Base-by-base conservation (phyloP, 306 rosid genomes). In the Echinosophora koreensis region DNA sequence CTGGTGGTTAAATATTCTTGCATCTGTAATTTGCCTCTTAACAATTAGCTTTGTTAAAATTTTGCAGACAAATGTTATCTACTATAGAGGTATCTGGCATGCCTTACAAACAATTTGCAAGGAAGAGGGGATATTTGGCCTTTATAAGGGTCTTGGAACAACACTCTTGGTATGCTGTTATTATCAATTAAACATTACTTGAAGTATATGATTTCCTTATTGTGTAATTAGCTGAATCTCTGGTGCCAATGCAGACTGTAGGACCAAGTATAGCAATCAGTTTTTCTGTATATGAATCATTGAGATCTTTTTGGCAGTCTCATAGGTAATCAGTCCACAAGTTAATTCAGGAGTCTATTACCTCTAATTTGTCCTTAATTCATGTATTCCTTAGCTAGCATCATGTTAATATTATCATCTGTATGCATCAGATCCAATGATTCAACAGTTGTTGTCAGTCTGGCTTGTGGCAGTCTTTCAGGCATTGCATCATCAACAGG, bases 401-500 rank as follows among this genome's bases (percentile, higher is more conserved):
- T 18, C 64, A 17, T 66, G 15, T 61, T 74, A 6, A 83, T 86
- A 27, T 50, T 72, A 6, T 66, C 56, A 5, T 55, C 18, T 75
- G 68, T 74, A 7, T 16, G 5, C 69, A 66, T 73, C 86, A 96
- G 99, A 86, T 64, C 99, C 5, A 41, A 84, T 73, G 98, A 96
- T 86, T 96, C 98, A 77, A 69, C 91, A 42, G 84, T 80, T 56
- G 82, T 79, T 63, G 89, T 88, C 82, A 96, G 98, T 84, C 84
- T 96, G 79, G 88, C 96, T 28, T 96, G 99, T 34, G 99, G 99
- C 51, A 96, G 99, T 84, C 90, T 96, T 71, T 92, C 99, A 28
- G 99, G 99, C 85, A 88, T 96, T 82, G 96, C 94, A 59, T 92
- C 98, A 65, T 96, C 99, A 76, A 92, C 99, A 81, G 96, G 99